These are phyloP conservation scores for Citrullus mucosospermus DNA, from an alignment of 306 rosid genomes.

Conservation along the genomic window DNA sequence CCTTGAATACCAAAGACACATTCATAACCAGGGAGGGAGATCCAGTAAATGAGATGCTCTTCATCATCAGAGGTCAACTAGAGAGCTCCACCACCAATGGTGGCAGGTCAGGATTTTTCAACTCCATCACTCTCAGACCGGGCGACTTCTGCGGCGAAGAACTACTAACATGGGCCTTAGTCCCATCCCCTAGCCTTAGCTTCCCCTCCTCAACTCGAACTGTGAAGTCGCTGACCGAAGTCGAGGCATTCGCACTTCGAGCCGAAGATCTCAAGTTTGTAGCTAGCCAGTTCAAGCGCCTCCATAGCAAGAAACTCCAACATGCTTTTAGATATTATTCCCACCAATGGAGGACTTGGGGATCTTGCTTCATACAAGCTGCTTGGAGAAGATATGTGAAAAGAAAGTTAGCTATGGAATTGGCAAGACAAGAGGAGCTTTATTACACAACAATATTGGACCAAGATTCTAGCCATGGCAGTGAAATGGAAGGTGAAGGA, in stretches of 20 bases:
- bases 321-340: conserved; percentile 81
- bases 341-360: conserved; percentile 91
- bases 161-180: conserved; percentile 74
- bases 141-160: conserved; percentile 93
- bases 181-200: conserved; percentile 37
- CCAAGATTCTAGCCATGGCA: conserved; percentile 3
- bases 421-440: conserved; percentile 43
- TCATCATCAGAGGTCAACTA: conserved; percentile 67
- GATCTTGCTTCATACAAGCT: conserved; percentile 60
- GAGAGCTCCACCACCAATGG: conserved; percentile 89
- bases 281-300: conserved; percentile 64
- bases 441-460: conserved; percentile 18
- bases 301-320: conserved; percentile 77
- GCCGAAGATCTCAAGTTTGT: conserved; percentile 74
- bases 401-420: conserved; percentile 42
- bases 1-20: conserved; percentile 57
- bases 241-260: conserved; percentile 77
- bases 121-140: conserved; percentile 46
- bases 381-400: conserved; percentile 68
- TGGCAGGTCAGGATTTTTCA: conserved; percentile 75
- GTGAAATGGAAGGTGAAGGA: conserved; percentile 2
- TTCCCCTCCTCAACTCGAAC: conserved; percentile 70
- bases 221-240: conserved; percentile 50
- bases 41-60: conserved; percentile 82
- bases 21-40: conserved; percentile 61